Base-by-base conservation (phyloP, 202 grass and related monocot species). In the Carex arenaria region DNA sequence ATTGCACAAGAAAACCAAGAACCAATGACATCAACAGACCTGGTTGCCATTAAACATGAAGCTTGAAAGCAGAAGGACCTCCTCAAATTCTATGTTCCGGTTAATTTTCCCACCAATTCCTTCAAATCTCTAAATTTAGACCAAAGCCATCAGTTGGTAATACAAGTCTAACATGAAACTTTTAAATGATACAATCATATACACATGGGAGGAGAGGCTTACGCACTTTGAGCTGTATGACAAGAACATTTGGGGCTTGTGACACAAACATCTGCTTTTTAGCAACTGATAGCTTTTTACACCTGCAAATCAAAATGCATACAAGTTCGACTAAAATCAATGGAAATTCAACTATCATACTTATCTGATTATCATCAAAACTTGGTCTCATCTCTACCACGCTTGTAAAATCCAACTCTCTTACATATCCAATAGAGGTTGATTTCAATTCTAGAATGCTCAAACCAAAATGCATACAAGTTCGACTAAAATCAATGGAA, bases 91-190 rank as follows among this genome's bases (percentile, higher is more conserved):
- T 61, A 99, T 96, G 51, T 85, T 95, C 61, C 88, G 82, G 59
- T 99, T 95, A 38, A 99, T 99, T 87, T 99, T 99, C 62, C 91
- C 89, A 47, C 96, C 96, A 85, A 96, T 86, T 55, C 96, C 96
- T 81, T 94, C 96, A 72, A 99, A 99, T 84, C 96, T 99, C 96
- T 99, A 84, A 59, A 78, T 60, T 61, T 80, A 79, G 74, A n/a
- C 52, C 52, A 60, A 80, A 78, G 45, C 0, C 43, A 11, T 59
- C 72, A 47, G 84, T 84, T 78, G 91, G 57, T 87, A 61, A 61
- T 18, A 83, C 19, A 60, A 78, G 81, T 43, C 67, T 86, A 80
- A 76, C 1, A n/a, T 80, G 65, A 12, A 68, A 61, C 51, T 87
- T 76, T 75, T 80, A 84, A 66, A 13, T 82, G 26, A 22, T 55